Percentiles rank a stretch among this genome's conserved stretches.
These are phyloP conservation scores for Pestalotiopsis sp. DNA, from an alignment of 2,329 filamentous ascomycete species.

Conservation along the genomic window DNA sequence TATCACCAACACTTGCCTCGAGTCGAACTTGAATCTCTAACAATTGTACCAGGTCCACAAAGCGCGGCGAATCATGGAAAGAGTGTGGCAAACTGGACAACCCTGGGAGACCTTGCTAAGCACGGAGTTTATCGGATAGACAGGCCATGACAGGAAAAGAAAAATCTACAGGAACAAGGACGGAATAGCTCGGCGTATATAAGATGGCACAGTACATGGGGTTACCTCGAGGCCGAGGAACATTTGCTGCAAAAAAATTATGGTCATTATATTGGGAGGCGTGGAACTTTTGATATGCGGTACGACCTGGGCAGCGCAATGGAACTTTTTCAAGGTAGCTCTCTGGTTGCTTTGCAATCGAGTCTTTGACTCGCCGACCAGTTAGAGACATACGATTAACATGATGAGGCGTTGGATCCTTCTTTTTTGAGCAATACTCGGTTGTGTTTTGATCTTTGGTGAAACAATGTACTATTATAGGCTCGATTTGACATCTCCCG, in stretches of 20 bases:
- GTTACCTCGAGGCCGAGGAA: background rate
- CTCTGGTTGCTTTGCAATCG: background rate
- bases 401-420: background rate
- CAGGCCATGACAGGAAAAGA: background rate
- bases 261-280: background rate
- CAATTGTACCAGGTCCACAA: slow-evolving; percentile 48
- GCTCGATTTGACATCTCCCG: slow-evolving; percentile 33
- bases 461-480: slow-evolving; percentile 20
- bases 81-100: slow-evolving; percentile 67
- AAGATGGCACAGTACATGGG: background rate
- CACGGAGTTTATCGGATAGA: slow-evolving; percentile 68
- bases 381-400: background rate
- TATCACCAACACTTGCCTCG: background rate
- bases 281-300: background rate
- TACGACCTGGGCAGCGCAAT: background rate
- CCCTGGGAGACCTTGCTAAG: slow-evolving; percentile 70
- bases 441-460: background rate
- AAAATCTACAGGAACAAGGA: background rate
- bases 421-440: background rate
- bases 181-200: background rate
- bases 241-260: background rate
- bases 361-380: background rate
- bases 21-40: background rate
- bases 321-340: background rate
- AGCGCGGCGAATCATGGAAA: slow-evolving; percentile 67